These are phyloP conservation scores for Lodderomyces margitis DNA, from an alignment of 1,139 yeast genomes.

Conservation along the genomic window DNA sequence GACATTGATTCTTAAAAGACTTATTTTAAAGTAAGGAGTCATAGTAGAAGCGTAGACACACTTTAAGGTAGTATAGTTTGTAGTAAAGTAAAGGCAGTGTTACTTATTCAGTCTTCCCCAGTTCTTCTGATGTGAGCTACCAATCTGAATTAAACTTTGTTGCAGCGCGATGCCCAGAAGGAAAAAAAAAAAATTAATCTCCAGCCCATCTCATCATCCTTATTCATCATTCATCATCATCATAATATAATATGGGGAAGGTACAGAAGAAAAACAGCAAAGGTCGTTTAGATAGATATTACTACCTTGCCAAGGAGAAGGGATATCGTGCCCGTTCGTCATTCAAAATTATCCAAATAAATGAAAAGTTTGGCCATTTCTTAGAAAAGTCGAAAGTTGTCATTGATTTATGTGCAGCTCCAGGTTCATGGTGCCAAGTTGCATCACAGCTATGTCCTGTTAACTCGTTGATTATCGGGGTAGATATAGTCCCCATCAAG, in stretches of 20 bases:
- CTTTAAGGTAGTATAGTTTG: too few species aligned
- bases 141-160: too few species aligned
- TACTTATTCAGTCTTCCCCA: too few species aligned
- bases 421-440: slow-evolving; percentile 99
- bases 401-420: slow-evolving; percentile 98
- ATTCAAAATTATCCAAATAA: slow-evolving; percentile 89
- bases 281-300: slow-evolving; percentile 98
- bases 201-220: too few species aligned
- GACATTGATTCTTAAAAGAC: too few species aligned
- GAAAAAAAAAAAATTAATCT: too few species aligned
- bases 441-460: slow-evolving; percentile 92
- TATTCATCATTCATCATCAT: too few species aligned
- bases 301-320: slow-evolving; percentile 92
- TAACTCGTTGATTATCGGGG: slow-evolving; percentile 92
- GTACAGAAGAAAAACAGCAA: slow-evolving; percentile 95
- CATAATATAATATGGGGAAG: slow-evolving; percentile 62
- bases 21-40: too few species aligned
- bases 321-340: slow-evolving; percentile 99
- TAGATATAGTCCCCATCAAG: slow-evolving; percentile 95
- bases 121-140: too few species aligned
- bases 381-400: slow-evolving; percentile 95
- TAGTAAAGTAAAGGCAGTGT: too few species aligned
- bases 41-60: too few species aligned
- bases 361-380: slow-evolving; percentile 95
- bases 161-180: too few species aligned